Evolutionary conservation across 345 rosid genomes (phyloP).

Genomic region (Salix arbutifolia): DNA sequence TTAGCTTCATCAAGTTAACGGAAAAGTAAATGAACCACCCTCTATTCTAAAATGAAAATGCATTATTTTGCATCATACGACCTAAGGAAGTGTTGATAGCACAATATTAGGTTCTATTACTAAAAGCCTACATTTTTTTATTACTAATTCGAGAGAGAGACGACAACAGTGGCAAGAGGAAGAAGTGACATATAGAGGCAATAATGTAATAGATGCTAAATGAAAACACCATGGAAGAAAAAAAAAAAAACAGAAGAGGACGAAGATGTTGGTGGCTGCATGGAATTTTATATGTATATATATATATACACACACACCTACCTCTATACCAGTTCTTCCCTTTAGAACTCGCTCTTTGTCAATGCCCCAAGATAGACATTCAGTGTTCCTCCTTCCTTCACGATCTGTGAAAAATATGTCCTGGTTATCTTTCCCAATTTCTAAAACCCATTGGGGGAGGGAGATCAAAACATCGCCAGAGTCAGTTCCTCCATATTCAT

Average conservation of each 20-base stretch:
- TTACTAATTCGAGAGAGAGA: not conserved
- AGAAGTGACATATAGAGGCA: not conserved
- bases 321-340: constrained; percentile 96
- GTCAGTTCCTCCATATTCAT: constrained; percentile 69
- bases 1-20: not conserved
- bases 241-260: not conserved
- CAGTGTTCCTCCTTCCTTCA: constrained; percentile 81
- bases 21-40: not conserved
- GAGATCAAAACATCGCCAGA: constrained; percentile 48
- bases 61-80: not conserved
- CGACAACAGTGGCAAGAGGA: not conserved
- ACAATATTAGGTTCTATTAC: not conserved
- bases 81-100: not conserved
- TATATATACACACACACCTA: too few species aligned
- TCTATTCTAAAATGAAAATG: not conserved
- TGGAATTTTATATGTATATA: too few species aligned
- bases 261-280: not conserved
- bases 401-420: constrained; percentile 86
- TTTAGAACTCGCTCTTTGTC: constrained; percentile 83
- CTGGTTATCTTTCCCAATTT: constrained; percentile 81
- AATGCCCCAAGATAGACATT: constrained; percentile 82
- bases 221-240: not conserved
- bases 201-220: not conserved
- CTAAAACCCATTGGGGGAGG: constrained; percentile 94
- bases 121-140: not conserved